Base-by-base conservation (phyloP, 106 monocot genomes). In the Platanthera guangdongensis region DNA sequence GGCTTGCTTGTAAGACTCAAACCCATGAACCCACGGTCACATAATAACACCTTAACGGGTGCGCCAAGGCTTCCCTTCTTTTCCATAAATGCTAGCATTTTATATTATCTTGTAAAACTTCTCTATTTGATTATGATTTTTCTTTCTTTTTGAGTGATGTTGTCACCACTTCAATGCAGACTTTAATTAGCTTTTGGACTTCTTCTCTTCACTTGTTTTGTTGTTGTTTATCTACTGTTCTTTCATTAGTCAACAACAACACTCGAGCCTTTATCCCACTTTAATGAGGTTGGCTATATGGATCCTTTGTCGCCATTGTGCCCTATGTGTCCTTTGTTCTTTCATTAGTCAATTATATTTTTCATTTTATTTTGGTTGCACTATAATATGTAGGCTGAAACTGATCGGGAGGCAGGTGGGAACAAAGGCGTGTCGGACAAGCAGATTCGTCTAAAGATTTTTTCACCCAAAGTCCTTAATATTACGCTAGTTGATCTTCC, bases 381-480 rank as follows among this genome's bases (percentile, higher is more conserved):
- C 18, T 60, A n/a, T 7, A 60, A 60, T 21, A 9, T 83, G 73
- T 83, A 95, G 95, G 82, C 95, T 82, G 95, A 95, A 83, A 95
- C 95, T 51, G 91, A 95, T 10, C 80, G 86, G 45, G 95, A 95
- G 80, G 95, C 95, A 15, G 95, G 95, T 48, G 89, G 79, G 52
- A 95, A 95, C 73, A 92, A 95, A 69, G 95, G 95, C 15, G 83
- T 95, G 48, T 95, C 94, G 53, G 94, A 95, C 75, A 92, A 89
- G 80, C 94, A 92, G 64, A 89, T 95, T 72, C 85, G 92, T 55
- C 71, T 95, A 68, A 95, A 92, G 76, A 90, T 92, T 18, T 95
- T 86, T 77, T 95, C 95, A 51, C 90, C 95, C 78, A 95, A 92
- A 85, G 95, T 92, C 81, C 79, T 95, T 22, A 92, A 92, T 74